Conservation (phyloP, 495 filamentous ascomycete genomes). For the Penicillium flavigenum region DNA sequence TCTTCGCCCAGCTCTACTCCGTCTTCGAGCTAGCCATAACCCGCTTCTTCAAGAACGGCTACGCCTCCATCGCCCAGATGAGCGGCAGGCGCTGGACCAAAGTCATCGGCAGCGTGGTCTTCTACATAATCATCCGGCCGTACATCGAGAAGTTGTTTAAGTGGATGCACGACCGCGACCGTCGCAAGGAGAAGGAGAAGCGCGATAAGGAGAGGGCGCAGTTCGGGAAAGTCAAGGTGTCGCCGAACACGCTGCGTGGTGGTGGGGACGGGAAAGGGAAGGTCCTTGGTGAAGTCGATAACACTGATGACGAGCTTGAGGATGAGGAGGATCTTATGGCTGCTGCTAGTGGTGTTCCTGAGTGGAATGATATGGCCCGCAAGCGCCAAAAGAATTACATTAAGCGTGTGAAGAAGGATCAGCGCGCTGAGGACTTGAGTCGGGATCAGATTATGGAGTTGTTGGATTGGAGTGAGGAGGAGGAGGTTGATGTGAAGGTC, state of each 20-base stretch:
- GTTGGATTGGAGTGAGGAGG: conserved; percentile 57
- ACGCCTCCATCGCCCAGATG: conserved; percentile 54
- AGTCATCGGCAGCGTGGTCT: conserved; percentile 57
- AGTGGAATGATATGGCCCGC: conserved; percentile 55
- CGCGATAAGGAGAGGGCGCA: conserved; percentile 41
- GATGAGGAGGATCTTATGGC: conserved; percentile 51
- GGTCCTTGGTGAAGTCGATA: conserved; percentile 43
- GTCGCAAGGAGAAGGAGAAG: conserved; percentile 51
- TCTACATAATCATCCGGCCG: conserved; percentile 65
- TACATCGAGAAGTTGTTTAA: conserved; percentile 57
- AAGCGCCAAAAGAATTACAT: conserved; percentile 64
- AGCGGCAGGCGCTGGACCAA: conserved; percentile 58
- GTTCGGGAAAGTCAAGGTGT: conserved; percentile 55
- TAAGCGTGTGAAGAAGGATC: conserved; percentile 45
- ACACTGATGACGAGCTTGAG: conserved; percentile 56
- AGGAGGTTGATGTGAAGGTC: conserved; percentile 34
- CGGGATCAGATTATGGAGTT: conserved; percentile 65
- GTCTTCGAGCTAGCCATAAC: conserved; percentile 24
- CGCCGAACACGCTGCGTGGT: conserved; percentile 60
- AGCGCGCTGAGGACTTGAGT: conserved; percentile 43
- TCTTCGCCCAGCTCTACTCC: conserved; percentile 37
- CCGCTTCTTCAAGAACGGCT: conserved; percentile 55
- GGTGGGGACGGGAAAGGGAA: conserved; percentile 46
- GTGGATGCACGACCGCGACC: conserved; percentile 57
- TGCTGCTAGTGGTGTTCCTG: conserved; percentile 46